A percentile compares a stretch with the other conserved stretches of the same genome.
These are phyloP conservation scores for Cordyceps tenuipes DNA, from an alignment of 2,329 filamentous ascomycete species.

Conservation along the genomic window DNA sequence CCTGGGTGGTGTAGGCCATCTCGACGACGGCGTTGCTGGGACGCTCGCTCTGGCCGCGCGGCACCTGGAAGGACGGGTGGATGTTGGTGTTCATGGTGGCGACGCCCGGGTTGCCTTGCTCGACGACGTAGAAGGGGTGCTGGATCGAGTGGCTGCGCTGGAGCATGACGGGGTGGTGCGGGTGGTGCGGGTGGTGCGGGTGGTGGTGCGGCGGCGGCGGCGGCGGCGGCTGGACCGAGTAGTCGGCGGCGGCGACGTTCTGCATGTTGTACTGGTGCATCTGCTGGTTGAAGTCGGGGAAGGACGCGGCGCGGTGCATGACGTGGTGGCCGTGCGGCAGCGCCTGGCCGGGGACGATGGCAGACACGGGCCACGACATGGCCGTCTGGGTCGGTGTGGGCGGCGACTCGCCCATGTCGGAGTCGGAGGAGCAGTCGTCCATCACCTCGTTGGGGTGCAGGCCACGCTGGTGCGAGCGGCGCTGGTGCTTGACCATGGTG, in stretches of 20 bases:
- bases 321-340: constrained; percentile 27
- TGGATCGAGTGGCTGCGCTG: constrained; percentile 40
- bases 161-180: constrained; percentile 27
- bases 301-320: constrained; percentile 46
- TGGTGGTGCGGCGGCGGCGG: not conserved
- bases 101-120: constrained; percentile 53
- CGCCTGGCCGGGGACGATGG: constrained; percentile 30
- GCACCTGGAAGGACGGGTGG: constrained; percentile 43
- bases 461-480: constrained; percentile 52
- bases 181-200: not conserved
- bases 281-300: constrained; percentile 46
- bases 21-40: constrained; percentile 30
- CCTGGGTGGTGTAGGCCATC: constrained; percentile 41
- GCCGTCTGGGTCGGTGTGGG: constrained; percentile 45
- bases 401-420: constrained; percentile 50
- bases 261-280: constrained; percentile 33
- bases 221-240: constrained; percentile 25
- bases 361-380: constrained; percentile 43
- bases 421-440: constrained; percentile 48
- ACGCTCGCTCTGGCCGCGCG: constrained; percentile 39
- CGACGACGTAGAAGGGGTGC: constrained; percentile 48
- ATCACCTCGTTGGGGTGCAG: constrained; percentile 45
- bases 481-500: constrained; percentile 61
- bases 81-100: constrained; percentile 52
- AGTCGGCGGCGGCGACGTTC: constrained; percentile 38